Evolutionary conservation across 768 basidiomycete species (phyloP).

Genomic region (Calocybe indica): DNA sequence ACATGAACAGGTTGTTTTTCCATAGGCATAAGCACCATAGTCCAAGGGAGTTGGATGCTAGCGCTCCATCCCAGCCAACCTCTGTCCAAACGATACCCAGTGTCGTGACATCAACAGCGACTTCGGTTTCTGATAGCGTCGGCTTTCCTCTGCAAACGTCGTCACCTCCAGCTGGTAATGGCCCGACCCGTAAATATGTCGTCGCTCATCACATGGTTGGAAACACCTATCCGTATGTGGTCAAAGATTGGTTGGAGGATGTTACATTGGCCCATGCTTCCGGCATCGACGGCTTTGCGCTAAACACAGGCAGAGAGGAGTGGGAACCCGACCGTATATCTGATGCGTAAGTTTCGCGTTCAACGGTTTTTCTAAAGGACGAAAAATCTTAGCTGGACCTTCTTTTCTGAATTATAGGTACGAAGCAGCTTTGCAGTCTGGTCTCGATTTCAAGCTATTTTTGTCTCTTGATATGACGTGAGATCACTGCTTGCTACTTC

Average conservation of each 20-base stretch:
- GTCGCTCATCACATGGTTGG: conserved; percentile 62
- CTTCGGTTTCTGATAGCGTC: too few species aligned
- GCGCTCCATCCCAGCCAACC: too few species aligned
- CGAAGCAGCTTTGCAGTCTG: conserved; percentile 45
- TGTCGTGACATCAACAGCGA: too few species aligned
- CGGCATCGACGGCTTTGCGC: conserved; percentile 65
- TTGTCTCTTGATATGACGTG: conserved; percentile 77
- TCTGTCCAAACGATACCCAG: too few species aligned
- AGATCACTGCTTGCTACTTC: conserved; percentile 14
- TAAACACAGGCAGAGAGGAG: conserved; percentile 60
- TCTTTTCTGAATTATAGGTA: conserved; percentile 29
- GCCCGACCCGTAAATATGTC: conserved; percentile 36
- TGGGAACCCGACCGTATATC: conserved; percentile 61
- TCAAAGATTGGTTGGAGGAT: conserved; percentile 42
- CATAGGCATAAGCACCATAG: too few species aligned
- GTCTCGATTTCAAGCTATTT: conserved; percentile 64
- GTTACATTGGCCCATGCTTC: conserved; percentile 48
- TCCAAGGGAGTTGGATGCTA: too few species aligned
- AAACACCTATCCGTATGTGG: conserved; percentile 58
- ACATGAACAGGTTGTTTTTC: too few species aligned
- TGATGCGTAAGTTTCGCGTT: conserved; percentile 44
- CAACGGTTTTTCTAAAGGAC: neutral
- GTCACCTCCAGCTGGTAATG: conserved; percentile 8
- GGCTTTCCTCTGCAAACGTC: conserved; percentile 7
- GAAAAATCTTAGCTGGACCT: conserved; percentile 2